phyloP scores from a whole-genome alignment of 495 filamentous ascomycete genomes.

The Tuber brumale region DNA sequence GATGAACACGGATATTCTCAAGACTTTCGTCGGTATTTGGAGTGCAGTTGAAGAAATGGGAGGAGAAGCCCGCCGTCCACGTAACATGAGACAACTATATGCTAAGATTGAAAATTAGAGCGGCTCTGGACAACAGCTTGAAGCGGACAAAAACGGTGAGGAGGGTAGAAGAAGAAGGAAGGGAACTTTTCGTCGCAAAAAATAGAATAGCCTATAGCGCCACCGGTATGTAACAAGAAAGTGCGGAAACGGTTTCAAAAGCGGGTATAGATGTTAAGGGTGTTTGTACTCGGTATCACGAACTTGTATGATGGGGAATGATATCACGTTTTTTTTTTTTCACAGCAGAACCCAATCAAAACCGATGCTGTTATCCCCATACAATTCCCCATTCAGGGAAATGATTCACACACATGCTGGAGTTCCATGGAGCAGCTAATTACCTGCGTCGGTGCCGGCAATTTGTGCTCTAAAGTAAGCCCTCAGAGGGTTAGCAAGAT shows the following conservation, averaged over 20 bases:
- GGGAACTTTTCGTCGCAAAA: neutral
- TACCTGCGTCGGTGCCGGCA: neutral
- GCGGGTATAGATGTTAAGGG: neutral
- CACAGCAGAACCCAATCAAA: neutral
- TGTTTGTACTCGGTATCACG: neutral
- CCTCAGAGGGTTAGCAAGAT: neutral
- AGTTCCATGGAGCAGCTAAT: neutral
- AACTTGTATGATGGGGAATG: neutral
- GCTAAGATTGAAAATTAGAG: neutral
- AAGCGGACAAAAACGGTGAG: neutral
- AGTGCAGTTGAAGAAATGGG: neutral
- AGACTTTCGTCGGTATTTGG: neutral
- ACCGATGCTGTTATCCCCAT: neutral
- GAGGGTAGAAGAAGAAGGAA: neutral
- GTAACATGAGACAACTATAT: neutral
- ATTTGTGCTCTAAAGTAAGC: neutral
- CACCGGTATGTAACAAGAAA: neutral
- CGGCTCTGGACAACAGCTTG: neutral
- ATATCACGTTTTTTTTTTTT: neutral
- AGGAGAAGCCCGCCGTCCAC: neutral
- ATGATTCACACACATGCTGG: neutral
- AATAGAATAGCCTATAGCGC: neutral
- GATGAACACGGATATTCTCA: slow-evolving; percentile 10
- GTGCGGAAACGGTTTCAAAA: neutral
- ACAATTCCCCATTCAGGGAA: neutral